Base-by-base conservation (phyloP, 108 stramenopile species). In the Aurantiochytrium sp. region DNA sequence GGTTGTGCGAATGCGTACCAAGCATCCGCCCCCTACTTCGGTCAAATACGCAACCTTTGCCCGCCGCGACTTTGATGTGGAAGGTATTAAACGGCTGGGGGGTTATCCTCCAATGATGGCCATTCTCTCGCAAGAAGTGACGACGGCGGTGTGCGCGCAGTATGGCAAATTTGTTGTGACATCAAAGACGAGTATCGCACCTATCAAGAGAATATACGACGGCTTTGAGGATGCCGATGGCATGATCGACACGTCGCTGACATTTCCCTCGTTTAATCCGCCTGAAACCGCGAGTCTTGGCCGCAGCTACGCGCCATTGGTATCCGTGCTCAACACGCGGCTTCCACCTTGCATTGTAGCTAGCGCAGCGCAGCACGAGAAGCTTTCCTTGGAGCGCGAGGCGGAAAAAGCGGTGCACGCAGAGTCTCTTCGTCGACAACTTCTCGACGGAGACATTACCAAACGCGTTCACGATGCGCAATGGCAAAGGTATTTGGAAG, bases 41-140 rank as follows among this genome's bases (percentile, higher is more conserved):
- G 88, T 93, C 58, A 93, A 94, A 44, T 95, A 94, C 87, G 94
- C 94, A 5, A 93, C 91, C 3, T 92, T 95, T 57, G 72, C 91
- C 4, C 58, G 93, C 29, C 94, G 94, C 59, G 72, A 93, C 16
- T 83, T 83, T 47, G 42, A 64, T 90, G 5, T 92, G 88, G 44
- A 92, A 91, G n/a, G 93, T 92, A 88, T 35, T 91, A 44, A 94
- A 92, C 35, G 90, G 1, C 90, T 95, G 28, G 44, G 88, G 5
- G 91, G 89, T 4, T 92, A 94, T 60, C 91, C 93, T 91, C 51
- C 83, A 2, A 59, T 94, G 58, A 87, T 88, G 44, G 89, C 51
- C 6, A 53, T 53, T 53, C 76, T 94, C 47, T 93, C 88, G 29
- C 72, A 93, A 87, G 90, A 90, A 10, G 93, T 95, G 4, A 92